phyloP scores from a whole-genome alignment of 1,284 basidiomycete species.

The Ceratobasidium sp. region DNA sequence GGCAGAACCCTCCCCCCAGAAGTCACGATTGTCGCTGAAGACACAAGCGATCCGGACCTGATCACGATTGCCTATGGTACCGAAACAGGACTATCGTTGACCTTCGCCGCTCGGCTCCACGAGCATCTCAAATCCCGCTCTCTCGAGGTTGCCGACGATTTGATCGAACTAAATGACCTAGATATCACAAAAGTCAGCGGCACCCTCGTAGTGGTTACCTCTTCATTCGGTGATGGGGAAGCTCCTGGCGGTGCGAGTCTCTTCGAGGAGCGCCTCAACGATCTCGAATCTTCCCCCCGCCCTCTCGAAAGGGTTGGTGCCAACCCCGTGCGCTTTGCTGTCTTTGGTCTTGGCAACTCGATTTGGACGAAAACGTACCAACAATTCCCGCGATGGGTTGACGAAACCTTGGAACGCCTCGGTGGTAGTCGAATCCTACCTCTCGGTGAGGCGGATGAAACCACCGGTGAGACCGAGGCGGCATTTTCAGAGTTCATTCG shows the following conservation, averaged over 20 bases:
- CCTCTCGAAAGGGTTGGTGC: conserved; percentile 16
- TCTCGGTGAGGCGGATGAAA: conserved; percentile 12
- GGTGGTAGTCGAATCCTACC: conserved; percentile 11
- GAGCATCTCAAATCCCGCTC: conserved; percentile 14
- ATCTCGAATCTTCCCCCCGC: conserved; percentile 12
- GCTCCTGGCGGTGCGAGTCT: conserved; percentile 7
- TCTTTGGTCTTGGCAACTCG: conserved; percentile 22
- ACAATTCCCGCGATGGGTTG: conserved; percentile 26
- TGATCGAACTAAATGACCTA: conserved; percentile 14
- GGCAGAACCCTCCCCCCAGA: conserved; percentile 16
- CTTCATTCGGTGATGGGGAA: conserved; percentile 17
- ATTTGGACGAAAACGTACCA: conserved; percentile 28
- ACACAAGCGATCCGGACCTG: conserved; percentile 7
- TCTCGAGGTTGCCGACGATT: conserved; percentile 8
- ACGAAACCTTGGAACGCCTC: conserved; percentile 11
- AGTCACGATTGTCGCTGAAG: not conserved
- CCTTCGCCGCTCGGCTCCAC: conserved; percentile 4
- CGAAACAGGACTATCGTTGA: conserved; percentile 12
- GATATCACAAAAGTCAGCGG: conserved; percentile 21
- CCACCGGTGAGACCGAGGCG: conserved; percentile 10
- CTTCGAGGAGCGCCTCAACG: conserved; percentile 13
- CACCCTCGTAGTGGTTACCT: conserved; percentile 15
- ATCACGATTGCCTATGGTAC: conserved; percentile 22
- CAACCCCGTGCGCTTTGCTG: conserved; percentile 19
- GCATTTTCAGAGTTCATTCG: conserved; percentile 18